phyloP scores from a whole-genome alignment of 139 green algal species.

The Deuterostichococcus epilithicus region DNA sequence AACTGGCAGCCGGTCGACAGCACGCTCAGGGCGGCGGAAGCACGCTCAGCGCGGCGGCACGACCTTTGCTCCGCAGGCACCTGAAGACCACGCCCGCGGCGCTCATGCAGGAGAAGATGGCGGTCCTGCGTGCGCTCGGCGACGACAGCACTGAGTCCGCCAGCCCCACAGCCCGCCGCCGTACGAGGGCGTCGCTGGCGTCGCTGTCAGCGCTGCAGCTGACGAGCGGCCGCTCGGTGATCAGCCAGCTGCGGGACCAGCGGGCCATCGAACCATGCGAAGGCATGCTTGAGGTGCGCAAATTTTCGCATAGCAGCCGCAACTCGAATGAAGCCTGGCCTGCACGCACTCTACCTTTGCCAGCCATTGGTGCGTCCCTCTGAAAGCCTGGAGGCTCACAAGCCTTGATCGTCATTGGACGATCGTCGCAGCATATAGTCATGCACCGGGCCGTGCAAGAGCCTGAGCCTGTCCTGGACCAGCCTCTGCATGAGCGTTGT shows the following conservation, averaged over 20 bases:
- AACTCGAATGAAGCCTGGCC: not conserved
- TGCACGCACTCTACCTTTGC: not conserved
- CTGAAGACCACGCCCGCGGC: not conserved
- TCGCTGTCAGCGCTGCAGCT: not conserved
- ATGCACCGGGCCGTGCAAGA: too few relatives aligned
- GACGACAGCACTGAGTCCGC: too few relatives aligned
- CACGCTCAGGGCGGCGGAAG: not conserved
- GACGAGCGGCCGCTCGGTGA: constrained; percentile 4
- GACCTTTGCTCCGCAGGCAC: not conserved
- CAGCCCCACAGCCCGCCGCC: not conserved
- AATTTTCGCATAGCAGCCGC: not conserved
- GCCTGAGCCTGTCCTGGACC: too few relatives aligned
- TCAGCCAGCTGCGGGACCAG: constrained; percentile 39
- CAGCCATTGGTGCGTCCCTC: not conserved
- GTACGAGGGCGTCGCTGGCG: too few relatives aligned
- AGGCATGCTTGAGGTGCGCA: not conserved
- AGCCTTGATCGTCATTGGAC: not conserved
- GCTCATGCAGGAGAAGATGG: not conserved
- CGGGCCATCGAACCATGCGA: not conserved
- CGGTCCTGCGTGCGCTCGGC: not conserved
- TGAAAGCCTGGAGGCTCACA: not conserved
- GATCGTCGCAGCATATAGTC: not conserved
- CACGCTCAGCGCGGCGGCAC: too few relatives aligned
- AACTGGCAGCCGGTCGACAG: too few relatives aligned
- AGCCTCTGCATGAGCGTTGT: too few relatives aligned